phyloP scores from a whole-genome alignment of 257 asterid genomes.

The Forsythia viridissima region DNA sequence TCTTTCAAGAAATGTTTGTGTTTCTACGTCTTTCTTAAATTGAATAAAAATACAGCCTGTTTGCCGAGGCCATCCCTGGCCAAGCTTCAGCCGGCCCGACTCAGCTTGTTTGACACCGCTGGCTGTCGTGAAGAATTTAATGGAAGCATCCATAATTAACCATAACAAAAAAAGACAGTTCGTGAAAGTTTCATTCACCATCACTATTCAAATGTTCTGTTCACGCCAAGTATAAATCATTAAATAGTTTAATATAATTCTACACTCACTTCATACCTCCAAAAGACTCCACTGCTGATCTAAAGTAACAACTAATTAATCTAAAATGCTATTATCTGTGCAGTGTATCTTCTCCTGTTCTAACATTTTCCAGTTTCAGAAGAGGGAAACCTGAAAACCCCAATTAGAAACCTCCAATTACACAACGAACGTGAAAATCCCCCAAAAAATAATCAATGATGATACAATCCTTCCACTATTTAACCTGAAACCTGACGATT shows the following conservation, averaged over 20 bases:
- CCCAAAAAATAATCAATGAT: slow-evolving; percentile 38
- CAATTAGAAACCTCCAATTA: slow-evolving; percentile 36
- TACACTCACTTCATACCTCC: slow-evolving; percentile 14
- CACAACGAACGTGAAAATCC: slow-evolving; percentile 29
- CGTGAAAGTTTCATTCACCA: slow-evolving; percentile 5
- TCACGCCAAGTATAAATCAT: slow-evolving; percentile 16
- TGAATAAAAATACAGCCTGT: neutral
- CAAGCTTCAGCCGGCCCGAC: neutral
- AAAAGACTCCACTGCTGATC: slow-evolving; percentile 15
- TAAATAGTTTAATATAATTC: slow-evolving; percentile 13
- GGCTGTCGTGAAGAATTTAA: neutral
- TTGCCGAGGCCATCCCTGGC: neutral
- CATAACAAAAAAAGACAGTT: neutral
- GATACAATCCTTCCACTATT: slow-evolving; percentile 20
- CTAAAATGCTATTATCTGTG: slow-evolving; percentile 39
- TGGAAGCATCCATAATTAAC: neutral
- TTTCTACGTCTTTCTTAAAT: neutral
- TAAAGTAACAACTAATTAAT: slow-evolving; percentile 25
- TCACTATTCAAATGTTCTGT: neutral
- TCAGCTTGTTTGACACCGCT: neutral
- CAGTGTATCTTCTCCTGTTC: slow-evolving; percentile 33
- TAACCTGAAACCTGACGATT: slow-evolving; percentile 40
- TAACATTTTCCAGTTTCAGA: slow-evolving; percentile 21
- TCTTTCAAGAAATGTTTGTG: neutral
- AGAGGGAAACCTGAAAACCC: slow-evolving; percentile 40